Evolutionary conservation across 768 basidiomycete species (phyloP).

Genomic region (Amanita phalloides): DNA sequence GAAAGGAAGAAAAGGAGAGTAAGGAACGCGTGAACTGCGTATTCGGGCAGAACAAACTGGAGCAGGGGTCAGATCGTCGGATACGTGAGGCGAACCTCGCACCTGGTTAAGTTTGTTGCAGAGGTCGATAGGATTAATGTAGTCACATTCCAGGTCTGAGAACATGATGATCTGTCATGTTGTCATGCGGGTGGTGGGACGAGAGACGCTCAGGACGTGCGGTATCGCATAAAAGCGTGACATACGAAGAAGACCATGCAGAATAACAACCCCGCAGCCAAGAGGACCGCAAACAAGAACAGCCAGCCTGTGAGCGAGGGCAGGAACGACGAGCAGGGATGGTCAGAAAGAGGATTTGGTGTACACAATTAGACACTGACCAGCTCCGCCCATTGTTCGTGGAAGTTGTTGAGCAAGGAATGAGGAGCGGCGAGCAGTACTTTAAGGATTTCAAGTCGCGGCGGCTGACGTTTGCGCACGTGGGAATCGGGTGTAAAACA

Average conservation of each 20-base stretch:
- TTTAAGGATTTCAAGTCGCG: not conserved
- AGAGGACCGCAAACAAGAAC: slow-evolving; percentile 92
- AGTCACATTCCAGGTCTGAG: slow-evolving; percentile 98
- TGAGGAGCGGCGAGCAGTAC: not conserved
- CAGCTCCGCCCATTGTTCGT: slow-evolving; percentile 28
- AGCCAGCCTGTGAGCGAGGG: slow-evolving; percentile 63
- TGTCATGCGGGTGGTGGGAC: not conserved
- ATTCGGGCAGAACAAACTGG: slow-evolving; percentile 96
- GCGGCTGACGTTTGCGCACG: not conserved
- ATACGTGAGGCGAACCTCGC: slow-evolving; percentile 8
- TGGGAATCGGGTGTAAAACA: not conserved
- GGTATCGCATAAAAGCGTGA: slow-evolving; percentile 7
- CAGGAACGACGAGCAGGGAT: slow-evolving; percentile 4
- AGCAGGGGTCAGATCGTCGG: not conserved
- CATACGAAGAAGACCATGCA: slow-evolving; percentile 97
- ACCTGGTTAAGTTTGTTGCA: slow-evolving; percentile 99
- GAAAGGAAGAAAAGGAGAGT: slow-evolving; percentile 84
- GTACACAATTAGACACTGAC: slow-evolving; percentile 16
- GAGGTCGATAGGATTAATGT: slow-evolving; percentile 99
- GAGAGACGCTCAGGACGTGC: not conserved
- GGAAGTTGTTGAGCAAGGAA: slow-evolving; percentile 8
- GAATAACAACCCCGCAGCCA: slow-evolving; percentile 91
- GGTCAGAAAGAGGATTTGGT: slow-evolving; percentile 6
- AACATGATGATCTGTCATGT: slow-evolving; percentile 93
- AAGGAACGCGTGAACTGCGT: slow-evolving; percentile 89